phyloP scores from a whole-genome alignment of 1,284 basidiomycete genomes.

The Sanghuangporus baumii region DNA sequence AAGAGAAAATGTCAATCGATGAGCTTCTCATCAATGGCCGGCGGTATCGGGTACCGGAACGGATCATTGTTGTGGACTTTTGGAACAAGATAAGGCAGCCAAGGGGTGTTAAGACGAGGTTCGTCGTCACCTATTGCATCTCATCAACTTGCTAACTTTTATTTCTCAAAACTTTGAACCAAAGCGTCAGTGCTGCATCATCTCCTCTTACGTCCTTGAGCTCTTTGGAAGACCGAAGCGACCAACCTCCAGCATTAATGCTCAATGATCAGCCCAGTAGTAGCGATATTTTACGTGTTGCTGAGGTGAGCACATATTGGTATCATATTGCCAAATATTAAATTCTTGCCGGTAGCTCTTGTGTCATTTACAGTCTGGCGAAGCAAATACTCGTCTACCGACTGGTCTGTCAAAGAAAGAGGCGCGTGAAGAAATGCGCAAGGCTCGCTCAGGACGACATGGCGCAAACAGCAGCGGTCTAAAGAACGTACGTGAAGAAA shows the following conservation, averaged over 20 bases:
- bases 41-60: conserved; percentile 91
- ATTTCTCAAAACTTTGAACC: conserved; percentile 14
- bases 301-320: conserved; percentile 32
- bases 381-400: not conserved
- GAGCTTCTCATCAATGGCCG: conserved; percentile 80
- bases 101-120: conserved; percentile 38
- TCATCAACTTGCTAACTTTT: not conserved
- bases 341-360: not conserved
- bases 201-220: conserved; percentile 73
- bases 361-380: conserved; percentile 1
- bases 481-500: not conserved
- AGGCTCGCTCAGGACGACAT: not conserved
- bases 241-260: conserved; percentile 26
- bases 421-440: conserved; percentile 1
- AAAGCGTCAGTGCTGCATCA: conserved; percentile 45
- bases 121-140: conserved; percentile 20
- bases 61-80: conserved; percentile 89
- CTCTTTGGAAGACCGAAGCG: conserved; percentile 58
- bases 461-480: not conserved
- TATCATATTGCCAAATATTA: not conserved
- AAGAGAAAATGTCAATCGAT: conserved; percentile 52
- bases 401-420: not conserved
- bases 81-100: conserved; percentile 77
- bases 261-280: conserved; percentile 21
- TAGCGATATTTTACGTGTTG: conserved; percentile 33